Conservation (phyloP, 805 yeast genomes). For the Suhomyces xylopsoci region DNA sequence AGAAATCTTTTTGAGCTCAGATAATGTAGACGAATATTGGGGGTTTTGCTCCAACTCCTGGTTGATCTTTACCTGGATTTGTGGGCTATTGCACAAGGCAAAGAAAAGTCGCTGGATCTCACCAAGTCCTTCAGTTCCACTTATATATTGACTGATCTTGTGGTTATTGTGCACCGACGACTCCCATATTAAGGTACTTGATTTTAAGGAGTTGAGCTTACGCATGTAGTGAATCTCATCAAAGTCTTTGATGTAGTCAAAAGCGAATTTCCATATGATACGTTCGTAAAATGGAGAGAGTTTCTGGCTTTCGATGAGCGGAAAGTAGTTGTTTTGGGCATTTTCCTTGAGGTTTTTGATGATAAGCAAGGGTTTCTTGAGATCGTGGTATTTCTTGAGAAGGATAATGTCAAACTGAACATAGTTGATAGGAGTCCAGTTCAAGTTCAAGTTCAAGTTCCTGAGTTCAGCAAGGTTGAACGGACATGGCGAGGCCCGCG, state of each 20-base stretch:
- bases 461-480: constrained; percentile 11
- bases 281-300: constrained; percentile 39
- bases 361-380: constrained; percentile 30
- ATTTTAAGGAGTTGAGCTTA: constrained; percentile 17
- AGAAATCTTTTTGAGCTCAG: constrained; percentile 30
- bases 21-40: constrained; percentile 17
- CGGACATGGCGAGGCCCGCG: constrained; percentile 13
- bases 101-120: constrained; percentile 26
- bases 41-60: constrained; percentile 10
- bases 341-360: constrained; percentile 27
- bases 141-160: constrained; percentile 13
- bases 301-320: constrained; percentile 18
- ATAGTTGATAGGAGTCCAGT: constrained; percentile 21
- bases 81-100: constrained; percentile 14
- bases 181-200: constrained; percentile 40
- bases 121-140: constrained; percentile 14
- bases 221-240: constrained; percentile 23
- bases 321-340: constrained; percentile 23
- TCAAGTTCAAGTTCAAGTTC: constrained; percentile 2
- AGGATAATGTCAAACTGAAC: constrained; percentile 29
- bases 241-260: constrained; percentile 26
- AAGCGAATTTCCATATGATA: constrained; percentile 40
- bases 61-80: constrained; percentile 13
- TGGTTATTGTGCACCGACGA: constrained; percentile 18
- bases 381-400: constrained; percentile 35